phyloP scores from a whole-genome alignment of 1,139 yeast genomes.

The Nakaseomyces glabratus region DNA sequence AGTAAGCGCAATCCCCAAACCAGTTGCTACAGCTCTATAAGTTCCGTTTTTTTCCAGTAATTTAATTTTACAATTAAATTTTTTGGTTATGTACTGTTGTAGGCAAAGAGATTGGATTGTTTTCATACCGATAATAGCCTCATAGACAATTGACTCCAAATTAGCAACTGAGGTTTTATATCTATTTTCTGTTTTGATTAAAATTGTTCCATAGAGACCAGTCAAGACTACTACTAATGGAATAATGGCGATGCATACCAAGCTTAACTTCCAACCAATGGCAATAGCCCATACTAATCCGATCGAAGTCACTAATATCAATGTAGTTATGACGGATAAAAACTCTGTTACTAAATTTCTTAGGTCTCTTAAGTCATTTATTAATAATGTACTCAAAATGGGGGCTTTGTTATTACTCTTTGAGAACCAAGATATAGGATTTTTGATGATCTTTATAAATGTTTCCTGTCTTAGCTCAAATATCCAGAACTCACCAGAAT shows the following conservation, averaged over 20 bases:
- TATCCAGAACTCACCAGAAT: slow-evolving; percentile 64
- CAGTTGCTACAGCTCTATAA: slow-evolving; percentile 44
- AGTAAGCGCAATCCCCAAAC: slow-evolving; percentile 51
- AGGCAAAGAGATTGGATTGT: slow-evolving; percentile 54
- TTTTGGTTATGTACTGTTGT: slow-evolving; percentile 38
- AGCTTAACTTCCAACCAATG: slow-evolving; percentile 79
- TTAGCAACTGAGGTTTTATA: slow-evolving; percentile 51
- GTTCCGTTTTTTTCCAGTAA: slow-evolving; percentile 34
- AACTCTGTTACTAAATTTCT: slow-evolving; percentile 56
- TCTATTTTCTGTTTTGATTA: slow-evolving; percentile 47
- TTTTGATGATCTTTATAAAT: slow-evolving; percentile 43
- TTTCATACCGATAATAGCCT: slow-evolving; percentile 49
- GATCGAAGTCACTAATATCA: slow-evolving; percentile 43
- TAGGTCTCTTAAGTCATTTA: slow-evolving; percentile 76
- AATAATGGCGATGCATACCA: slow-evolving; percentile 68
- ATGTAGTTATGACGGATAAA: slow-evolving; percentile 44
- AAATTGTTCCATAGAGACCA: slow-evolving; percentile 41
- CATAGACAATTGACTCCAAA: slow-evolving; percentile 49
- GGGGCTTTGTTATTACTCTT: slow-evolving; percentile 38
- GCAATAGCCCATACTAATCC: slow-evolving; percentile 73
- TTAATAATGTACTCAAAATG: slow-evolving; percentile 53
- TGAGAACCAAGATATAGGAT: slow-evolving; percentile 49
- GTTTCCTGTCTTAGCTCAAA: slow-evolving; percentile 42
- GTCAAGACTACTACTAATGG: slow-evolving; percentile 52
- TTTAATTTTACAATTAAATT: slow-evolving; percentile 32